A percentile compares a stretch with the other conserved stretches of the same genome.
Evolutionary conservation across 257 asterid genomes (phyloP).

Genomic region (Nicotiana otophora): DNA sequence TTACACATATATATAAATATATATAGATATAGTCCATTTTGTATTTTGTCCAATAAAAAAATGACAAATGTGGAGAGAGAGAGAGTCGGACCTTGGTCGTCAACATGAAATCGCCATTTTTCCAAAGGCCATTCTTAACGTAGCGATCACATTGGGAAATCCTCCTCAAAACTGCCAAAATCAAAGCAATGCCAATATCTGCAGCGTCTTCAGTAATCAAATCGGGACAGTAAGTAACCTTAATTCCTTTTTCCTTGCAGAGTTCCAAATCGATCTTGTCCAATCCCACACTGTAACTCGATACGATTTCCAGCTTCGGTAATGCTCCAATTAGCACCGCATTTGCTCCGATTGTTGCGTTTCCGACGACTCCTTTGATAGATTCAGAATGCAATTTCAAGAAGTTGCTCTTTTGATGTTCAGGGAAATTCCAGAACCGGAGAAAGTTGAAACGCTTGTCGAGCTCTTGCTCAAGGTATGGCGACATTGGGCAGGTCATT

Average conservation of each 20-base stretch:
- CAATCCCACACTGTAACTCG: constrained; percentile 71
- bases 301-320: constrained; percentile 65
- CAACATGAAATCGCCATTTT: constrained; percentile 46
- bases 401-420: constrained; percentile 29
- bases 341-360: constrained; percentile 42
- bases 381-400: constrained; percentile 41
- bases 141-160: constrained; percentile 54
- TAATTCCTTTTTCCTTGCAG: constrained; percentile 66
- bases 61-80: background rate
- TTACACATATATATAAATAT: too few relatives aligned
- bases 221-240: constrained; percentile 80
- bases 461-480: constrained; percentile 62
- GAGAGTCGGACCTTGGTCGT: constrained; percentile 50
- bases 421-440: constrained; percentile 56
- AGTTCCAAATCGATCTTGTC: constrained; percentile 68
- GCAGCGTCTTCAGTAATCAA: constrained; percentile 88
- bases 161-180: constrained; percentile 59
- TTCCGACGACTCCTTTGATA: constrained; percentile 65
- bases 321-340: constrained; percentile 51
- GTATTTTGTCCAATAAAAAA: too few relatives aligned
- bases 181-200: constrained; percentile 71
- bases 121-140: constrained; percentile 65
- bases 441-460: constrained; percentile 63
- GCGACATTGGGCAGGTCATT: constrained; percentile 48
- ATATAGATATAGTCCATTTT: too few relatives aligned